A percentile compares a stretch with the other conserved stretches of the same genome.
phyloP scores from a whole-genome alignment of 192 early-diverging fungal genomes.

The Thamnidium elegans region DNA sequence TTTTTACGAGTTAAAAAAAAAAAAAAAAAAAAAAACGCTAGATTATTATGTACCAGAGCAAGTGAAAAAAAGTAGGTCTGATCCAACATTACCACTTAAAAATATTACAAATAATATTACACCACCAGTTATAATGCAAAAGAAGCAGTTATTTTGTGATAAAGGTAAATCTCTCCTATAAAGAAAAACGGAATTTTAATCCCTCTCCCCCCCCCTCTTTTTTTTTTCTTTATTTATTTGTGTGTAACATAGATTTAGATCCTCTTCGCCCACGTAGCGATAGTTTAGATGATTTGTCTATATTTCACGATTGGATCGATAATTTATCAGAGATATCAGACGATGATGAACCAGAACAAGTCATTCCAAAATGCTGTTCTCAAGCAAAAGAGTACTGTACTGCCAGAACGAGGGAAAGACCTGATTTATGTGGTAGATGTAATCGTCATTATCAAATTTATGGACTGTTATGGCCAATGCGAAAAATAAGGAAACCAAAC shows the following conservation, averaged over 20 bases:
- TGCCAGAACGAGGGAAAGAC: constrained; percentile 5
- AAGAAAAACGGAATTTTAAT: too few relatives aligned
- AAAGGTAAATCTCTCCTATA: too few relatives aligned
- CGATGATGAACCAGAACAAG: constrained; percentile 9
- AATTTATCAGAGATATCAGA: neutral
- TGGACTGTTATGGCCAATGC: constrained; percentile 24
- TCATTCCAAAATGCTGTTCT: constrained; percentile 3
- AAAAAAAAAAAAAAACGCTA: neutral
- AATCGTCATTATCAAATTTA: constrained; percentile 32
- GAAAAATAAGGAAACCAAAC: constrained; percentile 17
- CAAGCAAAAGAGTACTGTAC: neutral
- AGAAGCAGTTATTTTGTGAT: neutral
- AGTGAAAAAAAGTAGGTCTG: constrained; percentile 2
- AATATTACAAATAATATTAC: neutral
- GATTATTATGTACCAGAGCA: constrained; percentile 3
- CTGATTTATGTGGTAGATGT: constrained; percentile 31
- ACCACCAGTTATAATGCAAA: neutral
- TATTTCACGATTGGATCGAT: neutral
- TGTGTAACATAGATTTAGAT: too few relatives aligned
- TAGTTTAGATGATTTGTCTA: neutral
- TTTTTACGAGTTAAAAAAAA: too few relatives aligned
- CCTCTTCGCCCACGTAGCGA: neutral
- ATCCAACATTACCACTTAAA: too few relatives aligned
- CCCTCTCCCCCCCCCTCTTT: too few relatives aligned
- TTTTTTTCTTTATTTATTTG: too few relatives aligned